Percentiles rank a stretch among this genome's conserved stretches.
Conservation (phyloP, 1,284 basidiomycete genomes). For the Cystobasidium sp. region DNA sequence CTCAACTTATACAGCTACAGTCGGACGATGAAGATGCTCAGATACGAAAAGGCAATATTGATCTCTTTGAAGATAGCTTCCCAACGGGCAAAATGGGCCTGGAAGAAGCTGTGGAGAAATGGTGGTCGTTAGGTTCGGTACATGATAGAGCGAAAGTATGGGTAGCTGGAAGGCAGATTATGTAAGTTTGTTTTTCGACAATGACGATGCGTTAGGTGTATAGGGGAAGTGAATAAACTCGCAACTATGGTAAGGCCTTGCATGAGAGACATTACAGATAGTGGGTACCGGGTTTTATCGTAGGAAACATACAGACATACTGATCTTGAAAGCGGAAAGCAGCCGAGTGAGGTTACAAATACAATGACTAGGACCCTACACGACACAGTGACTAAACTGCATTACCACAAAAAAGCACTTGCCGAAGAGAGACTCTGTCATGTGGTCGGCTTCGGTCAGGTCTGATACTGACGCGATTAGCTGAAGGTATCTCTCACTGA, state of each 20-base stretch:
- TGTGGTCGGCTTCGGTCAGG: no score
- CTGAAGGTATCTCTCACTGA: no score
- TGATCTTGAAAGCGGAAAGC: no score
- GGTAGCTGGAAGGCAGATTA: conserved; percentile 67
- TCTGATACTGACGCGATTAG: no score
- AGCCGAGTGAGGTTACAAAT: no score
- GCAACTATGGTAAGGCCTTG: neutral
- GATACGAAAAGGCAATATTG: conserved; percentile 34
- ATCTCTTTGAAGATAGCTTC: conserved; percentile 53
- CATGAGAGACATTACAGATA: neutral
- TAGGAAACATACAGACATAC: no score
- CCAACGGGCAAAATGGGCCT: conserved; percentile 50
- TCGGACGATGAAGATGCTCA: conserved; percentile 49
- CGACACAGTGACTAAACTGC: no score
- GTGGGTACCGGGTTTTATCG: no score
- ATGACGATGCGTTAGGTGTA: neutral
- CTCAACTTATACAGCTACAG: conserved; percentile 67
- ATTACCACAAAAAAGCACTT: no score
- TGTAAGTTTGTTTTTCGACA: neutral
- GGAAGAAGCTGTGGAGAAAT: conserved; percentile 73
- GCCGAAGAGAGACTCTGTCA: no score
- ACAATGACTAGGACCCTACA: no score
- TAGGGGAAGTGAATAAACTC: neutral
- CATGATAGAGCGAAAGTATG: conserved; percentile 70
- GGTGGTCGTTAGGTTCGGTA: conserved; percentile 79